Percentiles rank a stretch among this genome's conserved stretches.
phyloP scores from a whole-genome alignment of 1,139 yeast genomes.

The Candida dubliniensis region DNA sequence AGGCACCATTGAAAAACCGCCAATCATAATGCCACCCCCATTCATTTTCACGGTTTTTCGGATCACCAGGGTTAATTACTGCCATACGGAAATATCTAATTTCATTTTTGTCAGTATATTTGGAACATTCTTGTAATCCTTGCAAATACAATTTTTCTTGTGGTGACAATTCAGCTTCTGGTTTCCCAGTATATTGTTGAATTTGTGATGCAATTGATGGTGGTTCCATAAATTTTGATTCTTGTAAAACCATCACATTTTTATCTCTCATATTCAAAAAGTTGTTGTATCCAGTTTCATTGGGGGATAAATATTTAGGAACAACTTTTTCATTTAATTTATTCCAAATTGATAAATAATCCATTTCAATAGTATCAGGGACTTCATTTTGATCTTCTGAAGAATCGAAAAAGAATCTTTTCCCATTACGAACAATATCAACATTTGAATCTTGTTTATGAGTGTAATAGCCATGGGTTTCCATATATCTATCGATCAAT shows the following conservation, averaged over 20 bases:
- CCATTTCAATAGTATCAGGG: constrained; percentile 16
- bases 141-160: constrained; percentile 26
- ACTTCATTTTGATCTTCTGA: constrained; percentile 14
- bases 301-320: constrained; percentile 21
- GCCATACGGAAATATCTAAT: constrained; percentile 38
- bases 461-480: constrained; percentile 1
- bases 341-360: constrained; percentile 23
- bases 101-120: constrained; percentile 23
- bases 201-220: constrained; percentile 21
- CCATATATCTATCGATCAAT: constrained; percentile 22
- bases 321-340: constrained; percentile 18
- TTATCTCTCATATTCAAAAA: constrained; percentile 16
- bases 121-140: constrained; percentile 23
- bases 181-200: constrained; percentile 5
- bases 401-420: constrained; percentile 6
- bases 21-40: constrained; percentile 38
- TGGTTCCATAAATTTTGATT: constrained; percentile 25
- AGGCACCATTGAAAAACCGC: constrained; percentile 40
- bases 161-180: constrained; percentile 15
- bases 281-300: constrained; percentile 27
- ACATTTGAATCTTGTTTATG: constrained; percentile 5
- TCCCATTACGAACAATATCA: background rate
- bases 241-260: constrained; percentile 20
- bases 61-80: constrained; percentile 24
- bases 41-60: constrained; percentile 27